Evolutionary conservation across 2,329 filamentous ascomycete species (phyloP).

Genomic region (Pseudopithomyces maydicus): DNA sequence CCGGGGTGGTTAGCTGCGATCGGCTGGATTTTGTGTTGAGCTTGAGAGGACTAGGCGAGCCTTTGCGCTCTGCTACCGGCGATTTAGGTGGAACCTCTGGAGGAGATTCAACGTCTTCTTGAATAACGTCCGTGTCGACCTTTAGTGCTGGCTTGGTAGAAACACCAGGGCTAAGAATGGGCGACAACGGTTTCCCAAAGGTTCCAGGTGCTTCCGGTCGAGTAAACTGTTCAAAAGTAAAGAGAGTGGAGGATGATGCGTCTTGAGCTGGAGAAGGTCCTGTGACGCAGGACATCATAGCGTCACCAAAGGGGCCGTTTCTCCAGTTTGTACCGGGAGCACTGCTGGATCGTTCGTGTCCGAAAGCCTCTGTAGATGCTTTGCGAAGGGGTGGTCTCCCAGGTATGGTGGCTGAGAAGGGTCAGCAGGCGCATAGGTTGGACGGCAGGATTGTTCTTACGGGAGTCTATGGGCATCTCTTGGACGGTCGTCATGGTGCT

Average conservation of each 20-base stretch:
- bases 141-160: slow-evolving; percentile 37
- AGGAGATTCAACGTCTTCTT: slow-evolving; percentile 28
- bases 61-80: slow-evolving; percentile 37
- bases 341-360: slow-evolving; percentile 47
- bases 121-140: slow-evolving; percentile 32
- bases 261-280: slow-evolving; percentile 35
- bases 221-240: slow-evolving; percentile 21
- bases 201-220: slow-evolving; percentile 11
- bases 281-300: slow-evolving; percentile 45
- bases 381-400: slow-evolving; percentile 46
- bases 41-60: slow-evolving; percentile 39
- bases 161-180: slow-evolving; percentile 42
- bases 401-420: slow-evolving; percentile 44
- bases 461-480: slow-evolving; percentile 46
- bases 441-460: slow-evolving; percentile 31
- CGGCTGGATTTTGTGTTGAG: slow-evolving; percentile 39
- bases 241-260: slow-evolving; percentile 20
- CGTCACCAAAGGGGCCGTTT: slow-evolving; percentile 46
- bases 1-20: slow-evolving; percentile 38
- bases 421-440: slow-evolving; percentile 18
- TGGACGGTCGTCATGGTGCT: slow-evolving; percentile 47
- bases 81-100: slow-evolving; percentile 47
- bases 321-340: slow-evolving; percentile 46
- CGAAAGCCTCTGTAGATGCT: slow-evolving; percentile 37
- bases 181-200: slow-evolving; percentile 30